These are phyloP conservation scores for Crithidia fasciculata DNA, from an alignment of 208 protist genomes.

Conservation along the genomic window DNA sequence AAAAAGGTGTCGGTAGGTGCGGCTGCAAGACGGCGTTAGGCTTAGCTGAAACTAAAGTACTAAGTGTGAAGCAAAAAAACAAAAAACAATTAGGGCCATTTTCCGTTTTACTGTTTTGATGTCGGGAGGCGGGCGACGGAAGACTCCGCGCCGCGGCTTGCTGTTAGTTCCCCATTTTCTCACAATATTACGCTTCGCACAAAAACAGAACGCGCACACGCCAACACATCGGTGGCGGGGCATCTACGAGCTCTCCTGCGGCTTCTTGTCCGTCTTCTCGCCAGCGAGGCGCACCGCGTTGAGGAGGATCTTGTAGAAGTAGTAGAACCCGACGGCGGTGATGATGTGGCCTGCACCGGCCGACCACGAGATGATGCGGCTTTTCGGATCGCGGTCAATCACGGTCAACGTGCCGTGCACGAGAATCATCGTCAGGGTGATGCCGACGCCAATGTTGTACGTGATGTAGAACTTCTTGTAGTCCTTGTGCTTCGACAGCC, in stretches of 20 bases:
- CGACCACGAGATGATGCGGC: constrained; percentile 40
- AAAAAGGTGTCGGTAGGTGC: background rate
- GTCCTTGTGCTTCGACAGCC: constrained; percentile 44
- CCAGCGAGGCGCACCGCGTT: constrained; percentile 29
- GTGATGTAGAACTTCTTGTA: constrained; percentile 73
- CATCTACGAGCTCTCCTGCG: constrained; percentile 2
- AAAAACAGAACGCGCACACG: no score
- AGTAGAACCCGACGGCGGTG: constrained; percentile 49
- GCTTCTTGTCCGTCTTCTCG: constrained; percentile 24
- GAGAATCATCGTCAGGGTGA: constrained; percentile 62
- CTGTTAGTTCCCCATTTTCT: no score
- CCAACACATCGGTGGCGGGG: no score
- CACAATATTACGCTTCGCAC: no score
- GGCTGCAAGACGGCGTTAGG: background rate
- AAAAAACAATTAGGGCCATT: no score
- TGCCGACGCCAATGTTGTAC: constrained; percentile 66
- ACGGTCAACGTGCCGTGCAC: constrained; percentile 62
- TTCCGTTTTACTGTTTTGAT: no score
- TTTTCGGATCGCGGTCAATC: constrained; percentile 44
- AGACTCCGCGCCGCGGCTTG: no score
- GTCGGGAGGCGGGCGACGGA: no score
- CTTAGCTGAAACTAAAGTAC: constrained; percentile 2
- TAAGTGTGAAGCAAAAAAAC: constrained; percentile 7
- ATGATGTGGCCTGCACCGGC: constrained; percentile 59
- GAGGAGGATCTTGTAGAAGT: constrained; percentile 59